Conservation (phyloP, 495 filamentous ascomycete genomes). For the Physcia stellaris region DNA sequence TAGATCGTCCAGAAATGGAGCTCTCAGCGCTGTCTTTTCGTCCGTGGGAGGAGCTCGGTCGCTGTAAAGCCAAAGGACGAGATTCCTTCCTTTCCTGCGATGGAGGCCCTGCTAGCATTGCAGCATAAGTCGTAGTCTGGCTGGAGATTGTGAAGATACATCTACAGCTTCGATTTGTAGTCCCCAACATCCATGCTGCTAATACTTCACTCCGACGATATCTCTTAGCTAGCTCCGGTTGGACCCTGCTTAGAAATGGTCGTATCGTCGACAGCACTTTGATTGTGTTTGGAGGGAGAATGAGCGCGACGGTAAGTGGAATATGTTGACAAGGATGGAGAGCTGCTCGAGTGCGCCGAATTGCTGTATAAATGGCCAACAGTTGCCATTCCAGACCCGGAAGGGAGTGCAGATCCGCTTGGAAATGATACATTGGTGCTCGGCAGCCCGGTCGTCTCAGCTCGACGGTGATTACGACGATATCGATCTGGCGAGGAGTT, state of each 20-base stretch:
- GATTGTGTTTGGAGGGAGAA: constrained; percentile 1
- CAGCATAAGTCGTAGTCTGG: constrained; percentile 17
- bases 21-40: constrained; percentile 46
- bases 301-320: constrained; percentile 15
- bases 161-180: too few relatives aligned
- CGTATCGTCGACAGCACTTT: constrained; percentile 32
- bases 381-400: constrained; percentile 27
- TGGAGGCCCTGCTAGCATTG: constrained; percentile 14
- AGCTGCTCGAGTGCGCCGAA: constrained; percentile 18
- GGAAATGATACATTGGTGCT: constrained; percentile 6
- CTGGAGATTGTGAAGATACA: too few relatives aligned
- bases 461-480: constrained; percentile 40
- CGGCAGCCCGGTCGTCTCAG: constrained; percentile 24
- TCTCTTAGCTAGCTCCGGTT: constrained; percentile 55
- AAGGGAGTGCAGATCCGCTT: constrained; percentile 24
- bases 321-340: constrained; percentile 16
- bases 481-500: constrained; percentile 59
- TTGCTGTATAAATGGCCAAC: constrained; percentile 26
- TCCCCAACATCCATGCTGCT: constrained; percentile 60
- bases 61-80: constrained; percentile 9
- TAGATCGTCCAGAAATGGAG: constrained; percentile 32
- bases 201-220: constrained; percentile 74
- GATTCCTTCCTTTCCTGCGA: constrained; percentile 11
- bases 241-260: constrained; percentile 28
- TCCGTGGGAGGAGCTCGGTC: constrained; percentile 41